phyloP scores from a whole-genome alignment of 495 filamentous ascomycete genomes.

The Tuber microsphaerosporum region DNA sequence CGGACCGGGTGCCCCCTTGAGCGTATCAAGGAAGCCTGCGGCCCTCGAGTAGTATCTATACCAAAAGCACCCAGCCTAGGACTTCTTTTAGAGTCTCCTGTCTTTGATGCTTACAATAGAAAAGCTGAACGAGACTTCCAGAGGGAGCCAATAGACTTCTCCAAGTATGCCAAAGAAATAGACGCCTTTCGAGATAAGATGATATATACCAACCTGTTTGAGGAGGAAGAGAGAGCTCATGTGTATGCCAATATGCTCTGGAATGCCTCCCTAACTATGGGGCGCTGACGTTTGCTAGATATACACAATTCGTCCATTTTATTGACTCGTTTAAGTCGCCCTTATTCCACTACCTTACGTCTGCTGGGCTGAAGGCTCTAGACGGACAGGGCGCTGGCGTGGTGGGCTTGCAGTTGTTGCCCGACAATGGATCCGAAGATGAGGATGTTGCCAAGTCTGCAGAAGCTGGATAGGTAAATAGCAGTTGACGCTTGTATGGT shows the following conservation, averaged over 20 bases:
- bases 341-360: constrained; percentile 36
- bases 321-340: constrained; percentile 29
- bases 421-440: constrained; percentile 20
- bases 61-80: constrained; percentile 89
- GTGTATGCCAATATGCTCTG: constrained; percentile 45
- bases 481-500: neutral
- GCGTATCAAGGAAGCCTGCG: constrained; percentile 63
- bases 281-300: constrained; percentile 17
- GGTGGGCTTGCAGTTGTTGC: constrained; percentile 7
- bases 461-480: constrained; percentile 18
- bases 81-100: constrained; percentile 77
- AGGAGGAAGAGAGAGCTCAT: constrained; percentile 72
- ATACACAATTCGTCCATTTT: constrained; percentile 39
- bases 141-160: constrained; percentile 65
- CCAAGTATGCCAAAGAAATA: constrained; percentile 67
- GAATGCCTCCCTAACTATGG: neutral
- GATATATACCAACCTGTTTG: constrained; percentile 87
- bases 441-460: constrained; percentile 24
- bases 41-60: constrained; percentile 62
- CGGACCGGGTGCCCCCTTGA: constrained; percentile 65
- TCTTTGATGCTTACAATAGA: constrained; percentile 79
- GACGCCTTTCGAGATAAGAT: constrained; percentile 82
- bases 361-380: constrained; percentile 34
- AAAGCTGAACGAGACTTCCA: constrained; percentile 51
- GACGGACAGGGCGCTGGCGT: constrained; percentile 15